Percentiles rank a stretch among this genome's conserved stretches.
Conservation (phyloP, 1,139 yeast genomes). For the Geotrichum restrictum region DNA sequence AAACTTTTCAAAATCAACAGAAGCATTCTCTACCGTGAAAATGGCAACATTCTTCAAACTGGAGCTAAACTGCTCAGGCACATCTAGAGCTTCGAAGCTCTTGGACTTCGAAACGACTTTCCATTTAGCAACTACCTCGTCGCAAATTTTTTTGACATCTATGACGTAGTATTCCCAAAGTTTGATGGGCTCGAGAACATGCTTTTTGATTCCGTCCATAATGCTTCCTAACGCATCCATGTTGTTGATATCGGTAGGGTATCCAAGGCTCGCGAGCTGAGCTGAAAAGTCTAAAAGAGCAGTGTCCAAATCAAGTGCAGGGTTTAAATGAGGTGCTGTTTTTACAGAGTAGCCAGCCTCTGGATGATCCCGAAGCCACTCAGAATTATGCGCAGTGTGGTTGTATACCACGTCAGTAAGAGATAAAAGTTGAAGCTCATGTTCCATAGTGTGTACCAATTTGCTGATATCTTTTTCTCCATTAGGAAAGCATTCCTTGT, state of each 20-base stretch:
- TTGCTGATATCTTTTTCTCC: slow-evolving; percentile 46
- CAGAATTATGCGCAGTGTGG: slow-evolving; percentile 88
- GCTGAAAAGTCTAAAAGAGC: slow-evolving; percentile 61
- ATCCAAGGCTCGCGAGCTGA: slow-evolving; percentile 51
- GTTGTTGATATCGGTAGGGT: slow-evolving; percentile 52
- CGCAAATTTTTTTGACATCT: slow-evolving; percentile 39
- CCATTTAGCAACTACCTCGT: slow-evolving; percentile 31
- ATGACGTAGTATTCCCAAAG: slow-evolving; percentile 89
- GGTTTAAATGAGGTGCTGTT: slow-evolving; percentile 82
- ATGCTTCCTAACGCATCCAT: slow-evolving; percentile 55
- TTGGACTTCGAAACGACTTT: slow-evolving; percentile 22
- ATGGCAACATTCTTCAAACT: slow-evolving; percentile 47
- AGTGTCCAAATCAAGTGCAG: slow-evolving; percentile 82
- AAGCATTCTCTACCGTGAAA: slow-evolving; percentile 49
- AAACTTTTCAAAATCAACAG: slow-evolving; percentile 39
- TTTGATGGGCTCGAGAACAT: slow-evolving; percentile 62
- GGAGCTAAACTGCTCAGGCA: slow-evolving; percentile 44
- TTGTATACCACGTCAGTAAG: slow-evolving; percentile 91
- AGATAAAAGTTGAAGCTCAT: slow-evolving; percentile 60
- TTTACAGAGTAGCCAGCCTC: slow-evolving; percentile 81
- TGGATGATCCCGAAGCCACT: slow-evolving; percentile 80
- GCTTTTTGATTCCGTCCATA: slow-evolving; percentile 60
- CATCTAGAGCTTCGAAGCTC: slow-evolving; percentile 35
- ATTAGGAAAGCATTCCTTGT: slow-evolving; percentile 56
- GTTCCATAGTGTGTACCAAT: slow-evolving; percentile 50